Base-by-base conservation (phyloP, 768 basidiomycete genomes). In the Boletus speciosus region DNA sequence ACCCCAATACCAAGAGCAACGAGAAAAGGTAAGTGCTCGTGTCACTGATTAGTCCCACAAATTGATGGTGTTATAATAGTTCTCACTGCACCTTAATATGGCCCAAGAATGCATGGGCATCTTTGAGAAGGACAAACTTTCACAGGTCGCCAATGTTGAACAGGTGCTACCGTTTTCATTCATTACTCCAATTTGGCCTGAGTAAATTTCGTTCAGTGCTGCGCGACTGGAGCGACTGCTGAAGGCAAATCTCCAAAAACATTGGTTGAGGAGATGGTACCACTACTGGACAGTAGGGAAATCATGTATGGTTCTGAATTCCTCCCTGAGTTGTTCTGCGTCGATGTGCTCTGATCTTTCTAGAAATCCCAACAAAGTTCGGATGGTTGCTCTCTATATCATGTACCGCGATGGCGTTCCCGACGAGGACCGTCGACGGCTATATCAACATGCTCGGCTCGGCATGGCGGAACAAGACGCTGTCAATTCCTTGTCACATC, bases 201-300 rank as follows among this genome's bases (percentile, higher is more conserved):
- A 47, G 11, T 53, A 32, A 41, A n/a, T 42, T 27, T 45, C 19
- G 23, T 19, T 15, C 61, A 98, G 93, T 89, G 86, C 70, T 98
- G 94, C 62, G 90, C 97, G 1, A 99, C 97, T 5, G 96, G 96
- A 14, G 63, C 88, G 35, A 98, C 90, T 6, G 77, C 88, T 0
- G 93, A 98, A 62, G 95, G 95, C 1, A 98, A 97, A 74, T 78
- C 84, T n/a, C 97, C 97, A 2, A 98, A 97, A 69, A 83, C 82
- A 0, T 74, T 99, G 4, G 94, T 99, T 2, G 97, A 98, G 68
- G 95, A 99, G 69, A 98, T 99, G 97, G 95, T 99, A 0, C 96
- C 97, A 0, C 73, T 99, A 31, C 78, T 99, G 25, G 96, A 95
- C 65, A 87, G 89, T 66, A 80, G 85, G 49, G 86, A 90, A 16